Evolutionary conservation across 2,329 filamentous ascomycete species (phyloP), one percentile per base, ranked within the genome.

Genomic region (Colletotrichum theobromicola): DNA sequence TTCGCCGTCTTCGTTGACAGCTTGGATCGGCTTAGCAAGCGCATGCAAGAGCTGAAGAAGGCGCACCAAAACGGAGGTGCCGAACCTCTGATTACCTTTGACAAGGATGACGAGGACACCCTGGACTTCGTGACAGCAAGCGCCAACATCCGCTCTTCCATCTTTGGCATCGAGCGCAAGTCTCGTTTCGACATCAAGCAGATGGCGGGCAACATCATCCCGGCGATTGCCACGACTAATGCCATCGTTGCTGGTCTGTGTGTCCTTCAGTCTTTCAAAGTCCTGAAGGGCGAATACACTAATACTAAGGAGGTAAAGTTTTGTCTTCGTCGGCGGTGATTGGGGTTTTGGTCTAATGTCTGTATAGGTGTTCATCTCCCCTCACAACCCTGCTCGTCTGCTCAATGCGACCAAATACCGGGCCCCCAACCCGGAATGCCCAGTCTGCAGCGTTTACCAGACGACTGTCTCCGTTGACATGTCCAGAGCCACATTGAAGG

Each of bases 161-260:
- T 98, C n/a, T 99, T 99, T 81, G 94, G 93, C 70, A 98, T 99
- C 72, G 94, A 96, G 68, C 86, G 88, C 6, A 96, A 95, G 82
- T 98, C 95, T 26, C 95, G 97, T 74, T 99, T 98, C 81, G 96
- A 98, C 81, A 96, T 97, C 80, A 99, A 99, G 86, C 94, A 99
- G 85, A 99, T 98, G 96, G 97, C 97, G 5, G 97, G 97, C 68
- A 99, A 99, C 82, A 99, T 99, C 79, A 99, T 99, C 75, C 97
- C 97, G 2, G 97, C 97, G 3, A 99, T 99, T 81, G 97, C 97
- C 7, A 99, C 97, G 0, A 98, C 97, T 0, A 99, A 99, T 83
- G 97, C 97, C 18, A 98, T 98, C 83, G 96, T 97, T 2, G 97
- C 97, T 18, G 94, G 95, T 15, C 89, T 99, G 12, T 98, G 96